Evolutionary conservation across 2,329 filamentous ascomycete genomes (phyloP).

Genomic region (Aspergillus sp.): DNA sequence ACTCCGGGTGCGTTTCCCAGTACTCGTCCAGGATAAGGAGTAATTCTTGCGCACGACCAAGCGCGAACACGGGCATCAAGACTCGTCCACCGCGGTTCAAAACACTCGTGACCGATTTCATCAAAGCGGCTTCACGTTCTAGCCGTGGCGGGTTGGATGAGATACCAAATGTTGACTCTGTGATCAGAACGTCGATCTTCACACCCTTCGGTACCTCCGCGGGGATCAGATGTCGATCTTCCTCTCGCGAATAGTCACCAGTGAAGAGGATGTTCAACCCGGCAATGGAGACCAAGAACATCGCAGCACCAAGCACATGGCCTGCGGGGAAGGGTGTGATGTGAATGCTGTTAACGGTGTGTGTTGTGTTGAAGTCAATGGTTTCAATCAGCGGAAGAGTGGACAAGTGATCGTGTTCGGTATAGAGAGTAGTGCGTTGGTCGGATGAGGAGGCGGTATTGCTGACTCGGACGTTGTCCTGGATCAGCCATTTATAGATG

Average conservation of each 20-base stretch:
- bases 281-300: slow-evolving; percentile 97
- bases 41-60: slow-evolving; percentile 90
- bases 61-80: slow-evolving; percentile 90
- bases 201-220: slow-evolving; percentile 84
- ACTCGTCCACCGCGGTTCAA: slow-evolving; percentile 89
- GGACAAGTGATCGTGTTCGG: slow-evolving; percentile 89
- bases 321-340: slow-evolving; percentile 97
- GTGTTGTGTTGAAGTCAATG: slow-evolving; percentile 97
- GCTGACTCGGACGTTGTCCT: slow-evolving; percentile 89
- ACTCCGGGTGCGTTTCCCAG: slow-evolving; percentile 86
- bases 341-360: slow-evolving; percentile 92
- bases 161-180: slow-evolving; percentile 95
- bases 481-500: slow-evolving; percentile 99
- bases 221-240: slow-evolving; percentile 92
- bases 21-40: slow-evolving; percentile 95
- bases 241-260: slow-evolving; percentile 93
- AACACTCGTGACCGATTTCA: slow-evolving; percentile 91
- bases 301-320: slow-evolving; percentile 95
- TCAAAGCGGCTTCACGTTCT: slow-evolving; percentile 87
- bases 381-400: slow-evolving; percentile 94
- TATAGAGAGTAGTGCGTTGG: slow-evolving; percentile 73
- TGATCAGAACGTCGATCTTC: slow-evolving; percentile 94
- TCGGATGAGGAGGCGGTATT: slow-evolving; percentile 65
- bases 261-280: slow-evolving; percentile 97
- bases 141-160: slow-evolving; percentile 87